phyloP scores from a whole-genome alignment of 2,329 filamentous ascomycete species.

The Eutypa lata region DNA sequence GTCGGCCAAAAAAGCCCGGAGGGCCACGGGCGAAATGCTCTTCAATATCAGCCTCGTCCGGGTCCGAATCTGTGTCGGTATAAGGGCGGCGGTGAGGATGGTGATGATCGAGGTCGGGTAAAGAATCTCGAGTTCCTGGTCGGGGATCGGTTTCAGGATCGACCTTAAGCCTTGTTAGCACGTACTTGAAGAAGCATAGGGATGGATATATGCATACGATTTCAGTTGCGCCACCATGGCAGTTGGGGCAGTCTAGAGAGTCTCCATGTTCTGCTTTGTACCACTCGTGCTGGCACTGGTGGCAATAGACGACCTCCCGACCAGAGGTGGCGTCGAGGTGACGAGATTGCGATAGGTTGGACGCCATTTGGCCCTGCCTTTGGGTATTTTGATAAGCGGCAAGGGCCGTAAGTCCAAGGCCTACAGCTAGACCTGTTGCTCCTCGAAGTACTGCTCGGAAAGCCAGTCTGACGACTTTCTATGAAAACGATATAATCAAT shows the following conservation, averaged over 20 bases:
- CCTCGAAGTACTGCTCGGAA: constrained; percentile 51
- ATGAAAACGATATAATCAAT: constrained; percentile 3
- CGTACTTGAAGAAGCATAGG: neutral
- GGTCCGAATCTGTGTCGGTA: constrained; percentile 48
- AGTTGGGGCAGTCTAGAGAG: constrained; percentile 70
- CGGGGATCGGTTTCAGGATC: constrained; percentile 62
- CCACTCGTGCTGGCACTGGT: constrained; percentile 80
- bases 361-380: constrained; percentile 36
- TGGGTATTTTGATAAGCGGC: constrained; percentile 50
- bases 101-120: constrained; percentile 22
- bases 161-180: constrained; percentile 39
- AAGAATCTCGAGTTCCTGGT: constrained; percentile 29
- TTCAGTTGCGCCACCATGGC: constrained; percentile 75
- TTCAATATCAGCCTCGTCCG: constrained; percentile 58
- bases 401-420: constrained; percentile 57
- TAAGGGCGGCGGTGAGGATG: constrained; percentile 16
- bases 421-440: constrained; percentile 52
- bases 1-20: constrained; percentile 38
- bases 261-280: constrained; percentile 61
- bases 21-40: constrained; percentile 41
- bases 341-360: constrained; percentile 22
- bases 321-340: constrained; percentile 49
- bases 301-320: constrained; percentile 80
- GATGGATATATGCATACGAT: constrained; percentile 60
- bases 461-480: constrained; percentile 46